Evolutionary conservation across 2,329 filamentous ascomycete species (phyloP), one percentile per base, ranked within the genome.

Genomic region (Parasarocladium wereldwijsianum): DNA sequence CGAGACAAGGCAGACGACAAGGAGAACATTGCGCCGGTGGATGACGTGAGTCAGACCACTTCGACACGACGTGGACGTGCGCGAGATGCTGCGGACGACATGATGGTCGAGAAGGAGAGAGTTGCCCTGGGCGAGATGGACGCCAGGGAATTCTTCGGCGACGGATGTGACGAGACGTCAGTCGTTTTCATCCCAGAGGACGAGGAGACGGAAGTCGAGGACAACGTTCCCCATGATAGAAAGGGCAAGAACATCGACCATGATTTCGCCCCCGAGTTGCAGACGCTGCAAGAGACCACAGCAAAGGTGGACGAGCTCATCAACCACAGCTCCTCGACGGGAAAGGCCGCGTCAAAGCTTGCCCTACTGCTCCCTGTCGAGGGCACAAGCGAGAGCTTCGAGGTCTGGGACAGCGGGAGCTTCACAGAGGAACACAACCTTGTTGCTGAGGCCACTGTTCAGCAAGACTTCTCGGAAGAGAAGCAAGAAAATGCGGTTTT

Each of bases 1-100:
- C 54, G 54, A 39, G 66, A 63, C 46, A 50, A 61, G 40, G 62
- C 62, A 18, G 69, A 81, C 40, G 33, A 84, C 45, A 98, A 98
- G 62, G 87, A 98, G 60, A 98, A 98, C 47, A 73, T 93, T 12
- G 81, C 87, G 4, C 87, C 87, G 2, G 49, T 57, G 3, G 68
- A 70, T 32, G 74, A 80, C 26, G 51, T 78, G 22, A 71, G 68
- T 17, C 66, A 78, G 44, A 73, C 35, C 4, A 24, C 69, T 0
- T 57, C 57, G 11, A 38, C 50, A 15, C 47, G 53, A n/a, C 40
- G 48, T 7, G 39, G 17, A 8, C 24, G 24, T 5, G 24, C 41
- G 14, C 26, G 30, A 9, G 19, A 31, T 8, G 26, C 29, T 14
- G 44, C 44, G 14, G 42, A 45, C 3, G 66, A 72, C 29, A 75